These are phyloP conservation scores for Eimeria acervulina DNA, from an alignment of 169 alveolate genomes.

Conservation along the genomic window DNA sequence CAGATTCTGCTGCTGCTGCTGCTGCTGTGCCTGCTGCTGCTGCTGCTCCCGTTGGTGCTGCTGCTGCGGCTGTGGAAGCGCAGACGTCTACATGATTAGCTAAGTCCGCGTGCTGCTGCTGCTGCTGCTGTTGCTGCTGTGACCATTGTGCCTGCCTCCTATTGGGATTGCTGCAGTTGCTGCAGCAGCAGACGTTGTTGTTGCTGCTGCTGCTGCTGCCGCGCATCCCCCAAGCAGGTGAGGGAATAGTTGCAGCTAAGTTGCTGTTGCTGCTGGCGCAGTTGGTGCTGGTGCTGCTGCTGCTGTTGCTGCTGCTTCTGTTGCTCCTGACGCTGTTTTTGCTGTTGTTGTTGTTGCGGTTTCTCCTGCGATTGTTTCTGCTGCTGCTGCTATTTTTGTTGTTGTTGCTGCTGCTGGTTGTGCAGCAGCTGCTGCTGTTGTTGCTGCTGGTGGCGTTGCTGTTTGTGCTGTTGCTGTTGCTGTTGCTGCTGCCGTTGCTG, in stretches of 20 bases:
- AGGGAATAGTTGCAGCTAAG: too few species aligned
- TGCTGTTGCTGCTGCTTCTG: constrained; percentile 92
- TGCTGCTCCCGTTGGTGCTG: neutral
- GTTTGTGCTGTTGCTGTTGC: neutral
- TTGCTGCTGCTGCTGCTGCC: constrained; percentile 78
- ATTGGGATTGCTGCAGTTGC: neutral
- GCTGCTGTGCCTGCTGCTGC: neutral
- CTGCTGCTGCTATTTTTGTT: neutral
- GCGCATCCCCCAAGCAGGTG: neutral
- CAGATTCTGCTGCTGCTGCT: neutral
- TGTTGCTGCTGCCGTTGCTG: neutral
- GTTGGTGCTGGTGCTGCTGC: constrained; percentile 88
- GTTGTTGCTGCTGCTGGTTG: neutral
- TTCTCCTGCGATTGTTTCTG: neutral
- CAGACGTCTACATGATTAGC: too few species aligned
- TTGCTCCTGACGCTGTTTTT: neutral
- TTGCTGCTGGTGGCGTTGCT: neutral
- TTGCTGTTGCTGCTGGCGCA: neutral
- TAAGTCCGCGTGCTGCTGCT: neutral
- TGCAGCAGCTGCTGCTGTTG: neutral
- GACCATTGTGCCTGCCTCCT: neutral
- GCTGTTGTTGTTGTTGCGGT: neutral
- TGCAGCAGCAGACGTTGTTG: constrained; percentile 94
- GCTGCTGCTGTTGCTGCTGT: neutral
- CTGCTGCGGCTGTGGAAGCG: constrained; percentile 92